Evolutionary conservation across 1,284 basidiomycete genomes (phyloP).

Genomic region (Trichosporon ovoides): DNA sequence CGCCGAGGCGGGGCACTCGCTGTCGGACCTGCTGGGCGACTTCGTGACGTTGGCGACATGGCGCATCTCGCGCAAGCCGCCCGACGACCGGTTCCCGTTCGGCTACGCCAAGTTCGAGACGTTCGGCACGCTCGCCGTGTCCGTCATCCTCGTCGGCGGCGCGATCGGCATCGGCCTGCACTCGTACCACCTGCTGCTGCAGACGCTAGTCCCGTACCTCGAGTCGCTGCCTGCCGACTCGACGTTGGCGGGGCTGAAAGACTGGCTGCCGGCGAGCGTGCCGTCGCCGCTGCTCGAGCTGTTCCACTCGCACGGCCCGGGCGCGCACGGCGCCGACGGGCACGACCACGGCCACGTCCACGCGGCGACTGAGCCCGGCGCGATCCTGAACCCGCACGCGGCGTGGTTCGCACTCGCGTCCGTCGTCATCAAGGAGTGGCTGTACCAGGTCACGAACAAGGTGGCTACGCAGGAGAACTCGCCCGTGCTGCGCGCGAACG

Average conservation of each 20-base stretch:
- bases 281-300: constrained; percentile 48
- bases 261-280: constrained; percentile 40
- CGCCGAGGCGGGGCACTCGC: constrained; percentile 91
- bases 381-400: constrained; percentile 81
- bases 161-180: constrained; percentile 90
- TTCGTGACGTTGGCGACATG: constrained; percentile 90
- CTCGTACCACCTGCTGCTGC: constrained; percentile 60
- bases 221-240: constrained; percentile 45
- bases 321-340: constrained; percentile 31
- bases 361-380: constrained; percentile 19
- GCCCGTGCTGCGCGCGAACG: constrained; percentile 85
- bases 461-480: constrained; percentile 86
- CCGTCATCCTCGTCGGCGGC: constrained; percentile 72
- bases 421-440: constrained; percentile 82
- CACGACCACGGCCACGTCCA: constrained; percentile 35
- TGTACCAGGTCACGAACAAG: constrained; percentile 78
- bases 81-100: constrained; percentile 59
- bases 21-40: constrained; percentile 68
- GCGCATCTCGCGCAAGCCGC: constrained; percentile 74
- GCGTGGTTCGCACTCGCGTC: constrained; percentile 88
- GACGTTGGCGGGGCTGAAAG: constrained; percentile 32
- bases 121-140: constrained; percentile 77
- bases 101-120: constrained; percentile 91
- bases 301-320: constrained; percentile 53
- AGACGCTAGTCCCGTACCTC: constrained; percentile 48